Evolutionary conservation across 2,329 filamentous ascomycete genomes (phyloP).

Genomic region (Monilinia fructigena): DNA sequence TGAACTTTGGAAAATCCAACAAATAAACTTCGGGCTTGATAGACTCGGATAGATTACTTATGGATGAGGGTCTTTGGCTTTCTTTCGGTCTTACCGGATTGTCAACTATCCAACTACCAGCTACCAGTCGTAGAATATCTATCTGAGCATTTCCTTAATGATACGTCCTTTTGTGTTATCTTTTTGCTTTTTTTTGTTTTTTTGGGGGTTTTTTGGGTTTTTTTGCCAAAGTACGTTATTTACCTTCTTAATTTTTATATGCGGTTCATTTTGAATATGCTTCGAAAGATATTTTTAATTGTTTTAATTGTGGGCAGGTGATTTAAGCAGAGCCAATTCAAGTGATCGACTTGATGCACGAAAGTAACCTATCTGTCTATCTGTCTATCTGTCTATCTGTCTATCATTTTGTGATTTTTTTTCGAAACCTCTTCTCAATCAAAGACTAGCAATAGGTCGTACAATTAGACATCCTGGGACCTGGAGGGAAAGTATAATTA

Average conservation of each 20-base stretch:
- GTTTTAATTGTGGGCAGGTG: slow-evolving; percentile 10
- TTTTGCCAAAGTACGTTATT: background rate
- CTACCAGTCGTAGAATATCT: slow-evolving; percentile 12
- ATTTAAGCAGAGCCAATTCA: slow-evolving; percentile 1
- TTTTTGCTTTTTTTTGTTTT: background rate
- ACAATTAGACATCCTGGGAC: background rate
- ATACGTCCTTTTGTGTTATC: background rate
- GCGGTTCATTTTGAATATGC: slow-evolving; percentile 1
- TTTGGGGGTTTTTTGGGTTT: background rate
- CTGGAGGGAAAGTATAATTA: background rate
- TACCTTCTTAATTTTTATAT: background rate
- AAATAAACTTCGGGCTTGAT: background rate
- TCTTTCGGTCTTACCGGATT: background rate
- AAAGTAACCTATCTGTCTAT: background rate
- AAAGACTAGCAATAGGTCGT: background rate
- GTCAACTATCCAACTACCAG: background rate
- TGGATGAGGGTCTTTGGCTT: slow-evolving; percentile 8
- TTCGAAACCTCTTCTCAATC: slow-evolving; percentile 2
- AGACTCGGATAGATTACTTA: background rate
- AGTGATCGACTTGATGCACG: slow-evolving; percentile 12
- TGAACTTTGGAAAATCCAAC: slow-evolving; percentile 15
- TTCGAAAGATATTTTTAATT: background rate
- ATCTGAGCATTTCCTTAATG: background rate
- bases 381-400: background rate
- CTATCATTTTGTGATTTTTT: background rate